phyloP scores from a whole-genome alignment of 2,329 filamentous ascomycete species.

The Hypoxylon sp. region DNA sequence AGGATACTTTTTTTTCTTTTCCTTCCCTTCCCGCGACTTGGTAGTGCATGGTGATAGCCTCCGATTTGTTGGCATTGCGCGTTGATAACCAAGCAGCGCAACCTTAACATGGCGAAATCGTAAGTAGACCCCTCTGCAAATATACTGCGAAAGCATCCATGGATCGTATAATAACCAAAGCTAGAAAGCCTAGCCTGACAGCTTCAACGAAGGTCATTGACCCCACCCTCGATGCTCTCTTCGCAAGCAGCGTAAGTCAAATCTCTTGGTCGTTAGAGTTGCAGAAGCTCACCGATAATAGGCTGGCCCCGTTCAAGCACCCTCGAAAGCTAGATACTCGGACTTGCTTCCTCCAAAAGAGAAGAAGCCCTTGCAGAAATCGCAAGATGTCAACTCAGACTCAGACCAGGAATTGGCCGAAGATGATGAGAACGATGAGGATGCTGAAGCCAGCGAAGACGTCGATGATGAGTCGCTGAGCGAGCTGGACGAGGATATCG shows the following conservation, averaged over 20 bases:
- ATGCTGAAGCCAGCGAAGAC: conserved; percentile 48
- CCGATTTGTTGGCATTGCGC: conserved; percentile 6
- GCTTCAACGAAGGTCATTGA: conserved; percentile 72
- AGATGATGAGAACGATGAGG: conserved; percentile 27
- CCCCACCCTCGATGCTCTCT: conserved; percentile 77
- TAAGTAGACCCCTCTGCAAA: conserved; percentile 35
- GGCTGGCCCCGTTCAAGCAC: conserved; percentile 67
- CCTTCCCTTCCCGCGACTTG: neutral
- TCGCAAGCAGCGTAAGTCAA: conserved; percentile 77
- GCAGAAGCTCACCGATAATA: conserved; percentile 20
- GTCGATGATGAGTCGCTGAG: conserved; percentile 56
- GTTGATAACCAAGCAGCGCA: neutral
- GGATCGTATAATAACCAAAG: conserved; percentile 40
- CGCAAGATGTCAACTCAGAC: conserved; percentile 46
- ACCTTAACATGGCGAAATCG: conserved; percentile 54
- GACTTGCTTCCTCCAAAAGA: conserved; percentile 54
- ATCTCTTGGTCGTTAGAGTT: conserved; percentile 4
- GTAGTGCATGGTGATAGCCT: conserved; percentile 15
- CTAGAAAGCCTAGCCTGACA: conserved; percentile 59
- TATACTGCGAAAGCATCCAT: conserved; percentile 10
- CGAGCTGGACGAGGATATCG: conserved; percentile 55
- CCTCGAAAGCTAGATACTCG: conserved; percentile 63
- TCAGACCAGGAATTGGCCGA: conserved; percentile 36
- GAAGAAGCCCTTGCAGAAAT: conserved; percentile 54
- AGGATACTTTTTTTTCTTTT: conserved; percentile 45